These are phyloP conservation scores for Croton setiger DNA, from an alignment of 441 rosid species.

Conservation along the genomic window DNA sequence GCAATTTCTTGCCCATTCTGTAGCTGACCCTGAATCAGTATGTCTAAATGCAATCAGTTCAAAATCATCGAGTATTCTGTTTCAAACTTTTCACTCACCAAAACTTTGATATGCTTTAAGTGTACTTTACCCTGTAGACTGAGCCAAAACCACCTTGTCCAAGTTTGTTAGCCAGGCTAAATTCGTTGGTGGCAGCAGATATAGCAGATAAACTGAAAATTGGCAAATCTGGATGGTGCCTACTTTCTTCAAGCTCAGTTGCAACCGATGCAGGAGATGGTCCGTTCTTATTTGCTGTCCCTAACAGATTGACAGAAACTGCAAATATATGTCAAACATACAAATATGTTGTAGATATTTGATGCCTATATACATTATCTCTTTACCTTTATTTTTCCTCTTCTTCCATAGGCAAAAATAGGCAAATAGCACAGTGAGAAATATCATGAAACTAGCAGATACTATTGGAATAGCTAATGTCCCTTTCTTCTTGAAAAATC, in stretches of 20 bases:
- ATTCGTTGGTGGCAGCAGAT: slow-evolving; percentile 27
- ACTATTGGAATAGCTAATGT: slow-evolving; percentile 6
- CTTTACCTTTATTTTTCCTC: slow-evolving; percentile 15
- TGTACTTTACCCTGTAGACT: slow-evolving; percentile 24
- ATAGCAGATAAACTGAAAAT: slow-evolving; percentile 18
- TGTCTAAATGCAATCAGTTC: neutral
- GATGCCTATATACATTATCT: neutral
- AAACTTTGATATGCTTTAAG: neutral
- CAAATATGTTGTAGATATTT: neutral
- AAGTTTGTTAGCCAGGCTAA: slow-evolving; percentile 22
- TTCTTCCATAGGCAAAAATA: slow-evolving; percentile 2
- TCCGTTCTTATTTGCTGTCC: slow-evolving; percentile 13
- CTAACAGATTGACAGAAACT: too few species aligned
- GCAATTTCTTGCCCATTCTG: slow-evolving; percentile 12
- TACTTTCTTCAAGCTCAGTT: neutral
- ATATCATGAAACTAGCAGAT: slow-evolving; percentile 3
- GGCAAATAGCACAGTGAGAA: neutral
- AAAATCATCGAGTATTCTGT: too few species aligned
- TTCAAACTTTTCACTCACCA: too few species aligned
- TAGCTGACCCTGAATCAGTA: slow-evolving; percentile 12
- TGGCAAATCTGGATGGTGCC: slow-evolving; percentile 16
- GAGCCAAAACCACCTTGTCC: slow-evolving; percentile 35
- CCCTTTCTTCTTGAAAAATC: slow-evolving; percentile 6
- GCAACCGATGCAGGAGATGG: neutral
- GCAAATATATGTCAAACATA: neutral